These are phyloP conservation scores for Dendrobium catenatum DNA, from an alignment of 106 monocot genomes.

Conservation along the genomic window DNA sequence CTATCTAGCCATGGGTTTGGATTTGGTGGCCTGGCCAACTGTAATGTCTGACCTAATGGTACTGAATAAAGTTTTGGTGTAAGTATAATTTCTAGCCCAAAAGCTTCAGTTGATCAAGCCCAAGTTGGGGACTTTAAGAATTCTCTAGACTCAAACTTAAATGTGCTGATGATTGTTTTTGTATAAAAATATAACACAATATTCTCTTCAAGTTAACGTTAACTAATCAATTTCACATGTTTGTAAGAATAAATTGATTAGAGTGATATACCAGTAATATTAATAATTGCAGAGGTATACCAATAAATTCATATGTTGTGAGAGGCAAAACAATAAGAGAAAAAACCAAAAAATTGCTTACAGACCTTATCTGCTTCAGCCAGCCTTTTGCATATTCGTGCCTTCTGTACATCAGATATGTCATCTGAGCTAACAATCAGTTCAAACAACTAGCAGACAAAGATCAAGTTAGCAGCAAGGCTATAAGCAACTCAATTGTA, in stretches of 20 bases:
- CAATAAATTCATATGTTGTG: neutral
- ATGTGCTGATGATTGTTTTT: neutral
- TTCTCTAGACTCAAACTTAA: neutral
- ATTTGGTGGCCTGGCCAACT: too few species aligned
- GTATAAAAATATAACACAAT: neutral
- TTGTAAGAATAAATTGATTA: neutral
- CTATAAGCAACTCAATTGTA: neutral
- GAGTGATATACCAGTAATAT: neutral
- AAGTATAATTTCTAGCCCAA: too few species aligned
- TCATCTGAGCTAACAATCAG: constrained; percentile 55
- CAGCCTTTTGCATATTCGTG: constrained; percentile 72
- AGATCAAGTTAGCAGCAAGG: constrained; percentile 7
- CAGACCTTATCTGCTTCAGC: constrained; percentile 91
- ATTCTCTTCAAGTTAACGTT: neutral
- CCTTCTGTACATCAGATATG: constrained; percentile 84
- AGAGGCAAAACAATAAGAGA: neutral
- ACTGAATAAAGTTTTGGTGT: too few species aligned
- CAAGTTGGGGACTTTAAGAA: neutral
- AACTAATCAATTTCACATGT: neutral
- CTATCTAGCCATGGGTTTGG: too few species aligned
- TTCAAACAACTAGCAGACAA: constrained; percentile 59
- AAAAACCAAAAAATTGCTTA: neutral
- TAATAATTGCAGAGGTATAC: neutral
- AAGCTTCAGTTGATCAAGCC: neutral
- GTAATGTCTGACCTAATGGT: too few species aligned